Conservation (phyloP, 2,329 filamentous ascomycete genomes). For the Bipolaris victoriae region DNA sequence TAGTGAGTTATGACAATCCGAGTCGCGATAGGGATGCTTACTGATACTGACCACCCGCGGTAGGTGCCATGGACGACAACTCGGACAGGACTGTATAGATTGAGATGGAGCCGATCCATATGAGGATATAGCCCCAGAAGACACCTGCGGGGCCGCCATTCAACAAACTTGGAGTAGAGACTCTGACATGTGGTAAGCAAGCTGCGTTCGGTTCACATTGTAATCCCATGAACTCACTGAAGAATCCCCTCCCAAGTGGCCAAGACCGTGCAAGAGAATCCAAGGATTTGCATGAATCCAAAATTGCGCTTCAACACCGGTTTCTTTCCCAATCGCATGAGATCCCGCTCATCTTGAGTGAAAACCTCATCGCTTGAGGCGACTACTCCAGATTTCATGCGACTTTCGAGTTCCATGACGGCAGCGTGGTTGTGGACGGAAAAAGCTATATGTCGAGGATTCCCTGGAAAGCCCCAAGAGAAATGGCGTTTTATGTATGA, state of each 20-base stretch:
- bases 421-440: background rate
- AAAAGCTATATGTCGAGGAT: background rate
- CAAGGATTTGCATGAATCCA: slow-evolving; percentile 17
- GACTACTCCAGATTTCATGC: slow-evolving; percentile 1
- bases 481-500: no score
- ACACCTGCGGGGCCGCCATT: slow-evolving; percentile 23
- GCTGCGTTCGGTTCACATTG: background rate
- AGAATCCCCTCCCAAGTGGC: slow-evolving; percentile 16
- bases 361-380: background rate
- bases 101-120: slow-evolving; percentile 18
- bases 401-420: slow-evolving; percentile 4
- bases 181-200: background rate
- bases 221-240: background rate
- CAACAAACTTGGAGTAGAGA: slow-evolving; percentile 9
- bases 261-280: slow-evolving; percentile 8
- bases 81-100: slow-evolving; percentile 22
- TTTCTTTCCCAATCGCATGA: slow-evolving; percentile 16
- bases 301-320: slow-evolving; percentile 20
- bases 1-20: background rate
- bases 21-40: background rate
- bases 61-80: slow-evolving; percentile 24
- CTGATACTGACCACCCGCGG: slow-evolving; percentile 25
- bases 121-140: slow-evolving; percentile 19
- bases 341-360: slow-evolving; percentile 7
- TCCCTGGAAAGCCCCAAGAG: no score